Base-by-base conservation (phyloP, 2,329 filamentous ascomycete species). In the Phyllosticta citrichinensis region DNA sequence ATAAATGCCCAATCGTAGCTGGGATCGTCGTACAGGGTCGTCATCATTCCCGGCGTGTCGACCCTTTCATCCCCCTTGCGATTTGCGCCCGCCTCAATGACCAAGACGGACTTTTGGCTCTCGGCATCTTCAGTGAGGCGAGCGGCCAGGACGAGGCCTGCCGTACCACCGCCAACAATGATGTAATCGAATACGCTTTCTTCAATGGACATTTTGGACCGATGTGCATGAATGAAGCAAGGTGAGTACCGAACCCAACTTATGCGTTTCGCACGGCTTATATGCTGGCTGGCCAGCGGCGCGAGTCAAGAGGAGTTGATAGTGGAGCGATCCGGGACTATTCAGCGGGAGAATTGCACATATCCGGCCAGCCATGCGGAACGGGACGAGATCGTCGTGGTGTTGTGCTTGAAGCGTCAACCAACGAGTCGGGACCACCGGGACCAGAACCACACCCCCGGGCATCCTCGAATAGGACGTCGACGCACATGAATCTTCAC, bases 1-100 rank as follows among this genome's bases (percentile, higher is more conserved):
- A 66, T 68, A 58, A 61, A 69, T 6, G 60, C 35, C 70, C 70
- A 73, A 52, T 73, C 70, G 60, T 71, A 71, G 53, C 70, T 65
- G 3, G 68, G 66, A 27, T 70, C 69, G 19, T 65, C 68, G 63
- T 63, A 24, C 1, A 67, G 57, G 52, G 67, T 65, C 0, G 60
- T 57, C 52, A 52, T 24, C 20, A 69, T 55, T 54, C 66, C 69
- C 0, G 70, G 70, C 1, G 58, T 67, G 60, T 70, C 68, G 17
- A 72, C 66, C 57, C 68, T 55, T 6, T 64, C 51, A 53, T 72
- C 69, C 11, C 68, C 55, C 14, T 70, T 50, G 5, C 65, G 65
- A 61, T 70, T 68, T 10, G 63, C 55, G 11, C 56, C 66, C n/a
- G 66, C 65, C 58, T 67, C 65, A 20, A 66, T 19, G 8, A 66